Percentiles rank a stretch among this genome's conserved stretches.
Evolutionary conservation across 139 green algal genomes (phyloP).

Genomic region (Chara braunii): DNA sequence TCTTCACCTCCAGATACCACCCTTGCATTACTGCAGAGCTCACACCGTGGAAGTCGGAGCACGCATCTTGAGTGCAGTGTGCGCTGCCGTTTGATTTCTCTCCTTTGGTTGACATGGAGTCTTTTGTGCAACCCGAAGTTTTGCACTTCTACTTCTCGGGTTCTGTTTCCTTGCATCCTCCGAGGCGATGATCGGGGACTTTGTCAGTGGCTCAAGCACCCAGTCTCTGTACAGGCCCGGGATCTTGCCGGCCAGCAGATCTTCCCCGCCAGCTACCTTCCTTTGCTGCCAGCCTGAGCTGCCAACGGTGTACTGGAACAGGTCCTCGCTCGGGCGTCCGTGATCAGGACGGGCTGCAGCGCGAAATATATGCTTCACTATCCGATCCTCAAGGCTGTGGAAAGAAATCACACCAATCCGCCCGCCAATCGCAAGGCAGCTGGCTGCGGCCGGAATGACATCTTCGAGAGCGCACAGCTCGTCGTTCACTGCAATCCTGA

Average conservation of each 20-base stretch:
- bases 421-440: constrained; percentile 56
- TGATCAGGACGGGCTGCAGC: too few relatives aligned
- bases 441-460: constrained; percentile 54
- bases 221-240: background rate
- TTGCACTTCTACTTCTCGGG: constrained; percentile 70
- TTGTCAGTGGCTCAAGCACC: constrained; percentile 29
- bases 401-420: constrained; percentile 87
- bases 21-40: too few relatives aligned
- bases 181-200: constrained; percentile 19
- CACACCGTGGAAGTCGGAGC: too few relatives aligned
- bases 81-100: too few relatives aligned
- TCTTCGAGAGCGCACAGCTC: constrained; percentile 59
- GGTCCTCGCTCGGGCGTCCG: too few relatives aligned
- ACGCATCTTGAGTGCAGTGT: too few relatives aligned
- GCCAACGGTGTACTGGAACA: too few relatives aligned
- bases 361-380: constrained; percentile 85
- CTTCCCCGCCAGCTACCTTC: background rate
- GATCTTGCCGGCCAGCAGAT: background rate
- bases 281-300: background rate
- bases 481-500: constrained; percentile 93
- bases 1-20: too few relatives aligned
- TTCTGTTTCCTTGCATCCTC: constrained; percentile 62
- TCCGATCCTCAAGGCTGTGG: constrained; percentile 86
- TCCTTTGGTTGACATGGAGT: too few relatives aligned
- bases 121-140: constrained; percentile 74